phyloP scores from a whole-genome alignment of 331 rosid species.

The Malus hybrid region DNA sequence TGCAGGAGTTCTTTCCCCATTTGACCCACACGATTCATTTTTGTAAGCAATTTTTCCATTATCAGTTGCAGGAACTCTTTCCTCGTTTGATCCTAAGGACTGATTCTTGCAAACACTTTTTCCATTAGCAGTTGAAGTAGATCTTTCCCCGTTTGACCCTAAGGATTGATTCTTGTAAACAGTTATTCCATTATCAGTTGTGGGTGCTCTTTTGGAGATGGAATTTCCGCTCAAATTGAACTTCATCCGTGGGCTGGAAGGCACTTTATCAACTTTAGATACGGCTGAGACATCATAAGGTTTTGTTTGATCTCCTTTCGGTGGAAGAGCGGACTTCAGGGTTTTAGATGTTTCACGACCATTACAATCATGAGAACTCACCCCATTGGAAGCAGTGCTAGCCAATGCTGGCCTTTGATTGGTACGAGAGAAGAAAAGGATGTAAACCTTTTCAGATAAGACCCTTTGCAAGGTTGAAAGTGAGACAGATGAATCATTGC shows the following conservation, averaged over 20 bases:
- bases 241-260: constrained; percentile 42
- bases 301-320: constrained; percentile 37
- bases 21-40: constrained; percentile 29
- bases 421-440: constrained; percentile 87
- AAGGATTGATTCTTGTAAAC: constrained; percentile 27
- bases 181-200: constrained; percentile 49
- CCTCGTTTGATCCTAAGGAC: constrained; percentile 18
- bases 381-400: constrained; percentile 49
- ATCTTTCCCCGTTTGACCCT: constrained; percentile 26
- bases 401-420: constrained; percentile 56
- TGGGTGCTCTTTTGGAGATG: constrained; percentile 38
- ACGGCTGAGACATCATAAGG: constrained; percentile 26
- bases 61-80: constrained; percentile 31
- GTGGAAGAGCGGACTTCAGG: constrained; percentile 35
- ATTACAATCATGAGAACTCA: constrained; percentile 50
- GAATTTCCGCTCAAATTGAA: constrained; percentile 48
- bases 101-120: constrained; percentile 34
- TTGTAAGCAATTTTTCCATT: constrained; percentile 49
- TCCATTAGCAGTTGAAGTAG: constrained; percentile 49
- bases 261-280: constrained; percentile 45
- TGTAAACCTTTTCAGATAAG: constrained; percentile 88
- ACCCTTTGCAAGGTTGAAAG: constrained; percentile 76
- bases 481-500: constrained; percentile 79
- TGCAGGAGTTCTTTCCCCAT: constrained; percentile 26
- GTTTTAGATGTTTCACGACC: constrained; percentile 50